phyloP scores from a whole-genome alignment of 2,329 filamentous ascomycete genomes.

The Neopestalotiopsis sp. region DNA sequence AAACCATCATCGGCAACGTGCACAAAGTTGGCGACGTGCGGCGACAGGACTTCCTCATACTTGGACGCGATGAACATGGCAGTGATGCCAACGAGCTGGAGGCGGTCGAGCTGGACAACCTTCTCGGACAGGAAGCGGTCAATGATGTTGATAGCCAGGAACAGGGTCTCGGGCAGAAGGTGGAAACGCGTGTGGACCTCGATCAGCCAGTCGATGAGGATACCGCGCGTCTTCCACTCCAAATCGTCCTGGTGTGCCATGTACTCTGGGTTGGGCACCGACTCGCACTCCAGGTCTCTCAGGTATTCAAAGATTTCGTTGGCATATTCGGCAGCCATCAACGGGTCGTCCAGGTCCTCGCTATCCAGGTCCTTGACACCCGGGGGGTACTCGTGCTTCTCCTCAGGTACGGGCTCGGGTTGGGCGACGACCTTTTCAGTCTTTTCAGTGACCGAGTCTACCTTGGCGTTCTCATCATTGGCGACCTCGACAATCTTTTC shows the following conservation, averaged over 20 bases:
- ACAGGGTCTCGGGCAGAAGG: conserved; percentile 92
- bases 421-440: conserved; percentile 26
- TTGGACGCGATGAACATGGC: conserved; percentile 99
- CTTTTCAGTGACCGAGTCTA: conserved; percentile 40
- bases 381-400: conserved; percentile 36
- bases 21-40: conserved; percentile 95
- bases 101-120: conserved; percentile 92
- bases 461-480: conserved; percentile 35
- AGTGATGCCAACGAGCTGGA: conserved; percentile 95
- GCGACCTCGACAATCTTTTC: conserved; percentile 48
- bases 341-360: conserved; percentile 89
- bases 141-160: conserved; percentile 97
- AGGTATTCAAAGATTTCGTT: conserved; percentile 98
- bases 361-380: conserved; percentile 73
- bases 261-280: conserved; percentile 87
- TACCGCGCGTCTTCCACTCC: conserved; percentile 98
- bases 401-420: conserved; percentile 30
- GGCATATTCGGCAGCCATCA: conserved; percentile 98
- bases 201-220: conserved; percentile 96
- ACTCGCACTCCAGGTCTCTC: conserved; percentile 79
- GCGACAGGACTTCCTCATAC: conserved; percentile 97
- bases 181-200: conserved; percentile 98
- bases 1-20: conserved; percentile 98
- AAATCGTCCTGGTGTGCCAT: conserved; percentile 94
- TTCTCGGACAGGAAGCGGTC: conserved; percentile 96